phyloP scores from a whole-genome alignment of 805 yeast genomes.

The Candida montana region DNA sequence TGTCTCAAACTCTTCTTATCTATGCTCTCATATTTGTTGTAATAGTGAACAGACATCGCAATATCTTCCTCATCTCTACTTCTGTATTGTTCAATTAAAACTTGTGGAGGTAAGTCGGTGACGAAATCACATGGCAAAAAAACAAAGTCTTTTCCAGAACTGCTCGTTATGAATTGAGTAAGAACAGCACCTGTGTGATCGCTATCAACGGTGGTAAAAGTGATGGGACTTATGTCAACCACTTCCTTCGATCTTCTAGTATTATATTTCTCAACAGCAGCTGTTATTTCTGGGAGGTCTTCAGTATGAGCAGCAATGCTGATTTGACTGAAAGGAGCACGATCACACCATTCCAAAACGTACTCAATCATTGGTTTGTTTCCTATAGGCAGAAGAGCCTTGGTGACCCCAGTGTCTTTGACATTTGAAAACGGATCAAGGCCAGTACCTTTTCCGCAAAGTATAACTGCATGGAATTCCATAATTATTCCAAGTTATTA shows the following conservation, averaged over 20 bases:
- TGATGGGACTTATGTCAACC: constrained; percentile 29
- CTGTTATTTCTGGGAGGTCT: constrained; percentile 41
- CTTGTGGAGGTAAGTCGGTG: constrained; percentile 88
- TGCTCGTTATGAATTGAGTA: constrained; percentile 39
- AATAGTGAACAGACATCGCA: constrained; percentile 73
- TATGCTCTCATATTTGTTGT: constrained; percentile 66
- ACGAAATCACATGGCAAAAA: constrained; percentile 90
- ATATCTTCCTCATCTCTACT: constrained; percentile 61
- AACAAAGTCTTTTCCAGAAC: constrained; percentile 51
- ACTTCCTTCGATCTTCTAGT: constrained; percentile 31
- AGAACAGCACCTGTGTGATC: constrained; percentile 61
- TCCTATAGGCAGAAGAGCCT: constrained; percentile 86
- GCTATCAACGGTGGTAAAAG: constrained; percentile 39
- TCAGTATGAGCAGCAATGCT: constrained; percentile 55
- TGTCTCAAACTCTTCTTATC: constrained; percentile 71
- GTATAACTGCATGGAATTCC: constrained; percentile 90
- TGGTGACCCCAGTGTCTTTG: constrained; percentile 62
- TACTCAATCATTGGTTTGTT: constrained; percentile 84
- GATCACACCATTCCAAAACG: constrained; percentile 89
- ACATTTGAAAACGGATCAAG: constrained; percentile 67
- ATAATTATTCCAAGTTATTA: constrained; percentile 29
- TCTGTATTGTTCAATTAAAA: constrained; percentile 77
- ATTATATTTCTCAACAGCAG: constrained; percentile 45
- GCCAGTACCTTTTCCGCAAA: constrained; percentile 79
- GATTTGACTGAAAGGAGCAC: constrained; percentile 69